A percentile compares a stretch with the other conserved stretches of the same genome.
These are phyloP conservation scores for Draba incana DNA, from an alignment of 345 rosid species.

Conservation along the genomic window DNA sequence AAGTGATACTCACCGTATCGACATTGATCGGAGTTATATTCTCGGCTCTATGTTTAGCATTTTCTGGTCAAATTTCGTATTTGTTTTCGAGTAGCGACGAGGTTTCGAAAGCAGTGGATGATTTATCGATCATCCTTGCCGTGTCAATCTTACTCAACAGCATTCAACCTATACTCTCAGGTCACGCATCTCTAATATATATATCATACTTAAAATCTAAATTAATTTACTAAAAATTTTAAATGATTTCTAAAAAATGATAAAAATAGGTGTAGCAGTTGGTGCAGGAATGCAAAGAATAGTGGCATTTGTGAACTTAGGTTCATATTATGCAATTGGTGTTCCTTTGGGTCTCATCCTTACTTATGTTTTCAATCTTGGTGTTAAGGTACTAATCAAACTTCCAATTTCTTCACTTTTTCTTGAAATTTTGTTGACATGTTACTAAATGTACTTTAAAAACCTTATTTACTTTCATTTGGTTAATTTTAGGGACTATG, in stretches of 20 bases:
- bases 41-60: conserved; percentile 45
- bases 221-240: no score
- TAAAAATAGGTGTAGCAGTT: conserved; percentile 65
- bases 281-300: conserved; percentile 73
- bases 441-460: not conserved
- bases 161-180: conserved; percentile 55
- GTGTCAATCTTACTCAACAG: conserved; percentile 56
- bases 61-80: conserved; percentile 45
- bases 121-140: conserved; percentile 50
- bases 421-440: no score
- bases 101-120: conserved; percentile 43
- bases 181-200: conserved; percentile 22
- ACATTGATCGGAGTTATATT: conserved; percentile 48
- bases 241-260: not conserved
- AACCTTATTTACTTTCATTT: not conserved
- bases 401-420: no score
- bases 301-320: conserved; percentile 63
- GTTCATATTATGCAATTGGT: conserved; percentile 64
- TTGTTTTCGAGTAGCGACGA: conserved; percentile 45
- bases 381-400: conserved; percentile 50
- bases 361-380: conserved; percentile 53
- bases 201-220: not conserved
- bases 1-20: conserved; percentile 49
- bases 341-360: conserved; percentile 67
- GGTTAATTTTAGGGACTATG: conserved; percentile 52